Evolutionary conservation across 768 basidiomycete genomes (phyloP), one percentile per base, ranked within the genome.

Genomic region (Tricholoma terreum): DNA sequence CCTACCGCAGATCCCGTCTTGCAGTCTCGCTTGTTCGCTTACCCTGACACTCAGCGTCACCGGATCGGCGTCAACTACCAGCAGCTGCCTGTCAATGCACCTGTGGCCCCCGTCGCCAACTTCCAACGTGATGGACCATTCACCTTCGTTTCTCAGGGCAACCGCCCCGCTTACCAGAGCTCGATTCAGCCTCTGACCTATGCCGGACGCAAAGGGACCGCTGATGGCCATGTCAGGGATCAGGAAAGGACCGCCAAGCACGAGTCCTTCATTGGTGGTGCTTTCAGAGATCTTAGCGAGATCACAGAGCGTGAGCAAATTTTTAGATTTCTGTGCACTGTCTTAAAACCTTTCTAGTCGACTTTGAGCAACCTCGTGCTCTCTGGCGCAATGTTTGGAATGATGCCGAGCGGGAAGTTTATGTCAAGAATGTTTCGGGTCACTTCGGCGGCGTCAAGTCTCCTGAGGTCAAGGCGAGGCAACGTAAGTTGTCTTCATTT

Each of bases 21-120:
- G 61, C 94, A 98, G 70, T 89, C 90, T 19, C 91, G 95, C 54
- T 83, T 97, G 49, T 98, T 97, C 85, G 92, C 92, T 4, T 98
- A 98, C 79, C 87, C 89, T 3, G 90, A 92, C 68, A 91, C 90
- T 35, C 90, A 92, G 69, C 88, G 90, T 57, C 86, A 92, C 75
- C 88, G 90, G 68, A 86, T 92, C 31, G 90, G 90, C 35, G 63
- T 68, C 54, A 92, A 92, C 77, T 90, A 92, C 75, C 81, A 87
- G 66, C 90, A 96, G 66, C 77, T 98, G 9, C 94, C 94, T 1
- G 87, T 94, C 69, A 98, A 98, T 71, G 80, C 84, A 5, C 89
- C 93, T 1, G 68, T 89, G 50, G 77, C 74, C 52, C 89, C 87
- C 4, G 77, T 91, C 54, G 81, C 84, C 59, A 94, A 96, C 83